Conservation (phyloP, 192 early-diverging fungal species). For the Coemansia umbellata region DNA sequence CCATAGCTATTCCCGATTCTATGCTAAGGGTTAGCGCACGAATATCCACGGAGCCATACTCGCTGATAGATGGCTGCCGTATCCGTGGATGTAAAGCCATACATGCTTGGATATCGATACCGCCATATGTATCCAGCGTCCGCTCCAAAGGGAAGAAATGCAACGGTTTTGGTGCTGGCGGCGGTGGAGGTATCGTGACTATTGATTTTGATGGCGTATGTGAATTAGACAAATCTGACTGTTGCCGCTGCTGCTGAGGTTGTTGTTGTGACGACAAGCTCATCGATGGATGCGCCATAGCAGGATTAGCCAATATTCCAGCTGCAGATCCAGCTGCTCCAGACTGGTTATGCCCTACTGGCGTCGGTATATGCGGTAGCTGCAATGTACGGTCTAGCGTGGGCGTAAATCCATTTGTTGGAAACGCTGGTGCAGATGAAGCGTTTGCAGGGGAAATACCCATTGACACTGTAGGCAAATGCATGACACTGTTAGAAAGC, state of each 20-base stretch:
- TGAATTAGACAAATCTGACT: neutral
- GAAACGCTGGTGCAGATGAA: conserved; percentile 2
- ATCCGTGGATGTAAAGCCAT: conserved; percentile 53
- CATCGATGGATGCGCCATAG: neutral
- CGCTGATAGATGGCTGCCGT: conserved; percentile 41
- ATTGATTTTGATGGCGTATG: conserved; percentile 5
- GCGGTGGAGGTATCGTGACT: conserved; percentile 23
- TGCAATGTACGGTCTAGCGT: neutral
- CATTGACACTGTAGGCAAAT: neutral
- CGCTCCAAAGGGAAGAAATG: conserved; percentile 52
- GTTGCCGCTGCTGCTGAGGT: neutral
- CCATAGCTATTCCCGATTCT: conserved; percentile 69
- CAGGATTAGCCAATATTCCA: conserved; percentile 1
- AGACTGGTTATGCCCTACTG: neutral
- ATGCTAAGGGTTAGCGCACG: conserved; percentile 74
- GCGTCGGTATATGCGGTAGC: neutral
- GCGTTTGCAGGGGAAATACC: neutral
- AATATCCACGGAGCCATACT: conserved; percentile 65
- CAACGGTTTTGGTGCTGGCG: conserved; percentile 16
- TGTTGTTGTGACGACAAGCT: neutral
- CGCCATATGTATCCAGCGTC: conserved; percentile 72
- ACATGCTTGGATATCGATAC: conserved; percentile 64
- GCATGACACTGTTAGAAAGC: neutral
- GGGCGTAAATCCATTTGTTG: conserved; percentile 11
- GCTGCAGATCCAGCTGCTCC: neutral